Conservation (phyloP, 306 rosid species). For the Ochetophila trinervis region DNA sequence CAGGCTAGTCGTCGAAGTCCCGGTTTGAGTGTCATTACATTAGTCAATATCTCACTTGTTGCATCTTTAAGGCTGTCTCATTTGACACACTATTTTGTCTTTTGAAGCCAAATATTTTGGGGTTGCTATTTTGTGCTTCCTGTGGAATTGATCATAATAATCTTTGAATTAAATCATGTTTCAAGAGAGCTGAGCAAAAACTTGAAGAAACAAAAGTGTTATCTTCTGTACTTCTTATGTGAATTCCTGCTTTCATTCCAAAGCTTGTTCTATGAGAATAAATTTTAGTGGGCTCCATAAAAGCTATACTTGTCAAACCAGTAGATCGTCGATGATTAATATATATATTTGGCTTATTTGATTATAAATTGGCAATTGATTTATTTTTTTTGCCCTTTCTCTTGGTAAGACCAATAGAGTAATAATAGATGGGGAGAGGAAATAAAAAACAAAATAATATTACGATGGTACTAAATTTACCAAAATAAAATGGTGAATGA, state of each 20-base stretch:
- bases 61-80: constrained; percentile 16
- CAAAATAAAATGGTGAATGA: too few species aligned
- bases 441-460: too few species aligned
- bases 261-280: not conserved
- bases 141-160: constrained; percentile 41
- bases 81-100: constrained; percentile 33
- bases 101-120: constrained; percentile 39
- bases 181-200: constrained; percentile 33
- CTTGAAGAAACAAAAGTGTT: constrained; percentile 11
- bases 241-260: too few species aligned
- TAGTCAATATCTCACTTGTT: constrained; percentile 25
- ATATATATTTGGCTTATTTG: too few species aligned
- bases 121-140: constrained; percentile 35
- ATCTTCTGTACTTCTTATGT: not conserved
- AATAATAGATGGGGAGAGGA: too few species aligned
- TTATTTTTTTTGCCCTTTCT: too few species aligned
- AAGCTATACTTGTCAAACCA: too few species aligned
- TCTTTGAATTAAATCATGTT: constrained; percentile 40
- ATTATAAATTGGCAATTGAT: too few species aligned
- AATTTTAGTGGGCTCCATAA: too few species aligned
- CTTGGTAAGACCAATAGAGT: too few species aligned
- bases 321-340: too few species aligned
- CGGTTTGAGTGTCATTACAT: constrained; percentile 15
- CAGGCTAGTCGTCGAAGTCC: constrained; percentile 52
- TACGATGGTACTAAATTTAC: too few species aligned